phyloP scores from a whole-genome alignment of 352 stramenopile genomes.

The Phytophthora aleatoria region DNA sequence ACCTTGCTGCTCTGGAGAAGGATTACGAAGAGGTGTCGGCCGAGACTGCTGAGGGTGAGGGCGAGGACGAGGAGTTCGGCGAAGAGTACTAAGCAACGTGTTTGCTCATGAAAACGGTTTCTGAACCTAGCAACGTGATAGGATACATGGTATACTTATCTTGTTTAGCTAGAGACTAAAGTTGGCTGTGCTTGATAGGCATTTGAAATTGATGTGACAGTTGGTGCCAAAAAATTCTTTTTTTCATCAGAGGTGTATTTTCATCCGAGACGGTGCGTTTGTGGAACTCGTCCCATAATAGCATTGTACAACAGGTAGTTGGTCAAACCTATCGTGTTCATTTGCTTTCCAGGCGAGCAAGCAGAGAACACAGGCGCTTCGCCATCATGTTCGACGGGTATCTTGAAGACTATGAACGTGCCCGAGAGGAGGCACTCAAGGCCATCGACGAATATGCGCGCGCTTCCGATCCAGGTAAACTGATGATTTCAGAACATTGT shows the following conservation, averaged over 20 bases:
- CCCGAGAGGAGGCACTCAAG: conserved; percentile 49
- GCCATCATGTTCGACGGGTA: conserved; percentile 64
- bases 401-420: conserved; percentile 54
- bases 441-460: conserved; percentile 54
- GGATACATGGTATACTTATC: neutral
- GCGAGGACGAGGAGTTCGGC: conserved; percentile 94
- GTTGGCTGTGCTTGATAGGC: neutral
- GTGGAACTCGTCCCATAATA: conserved; percentile 35
- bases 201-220: conserved; percentile 4
- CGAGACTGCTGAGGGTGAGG: conserved; percentile 97
- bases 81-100: conserved; percentile 82
- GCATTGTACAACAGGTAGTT: conserved; percentile 7
- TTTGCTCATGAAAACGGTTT: neutral
- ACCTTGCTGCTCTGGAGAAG: conserved; percentile 63
- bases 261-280: conserved; percentile 22
- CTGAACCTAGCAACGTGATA: neutral
- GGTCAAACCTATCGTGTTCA: conserved; percentile 25
- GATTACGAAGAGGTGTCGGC: conserved; percentile 99
- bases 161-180: neutral
- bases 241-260: conserved; percentile 7
- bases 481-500: neutral
- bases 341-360: conserved; percentile 8
- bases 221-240: conserved; percentile 7
- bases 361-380: conserved; percentile 9
- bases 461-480: conserved; percentile 32